phyloP scores from a whole-genome alignment of 2,329 filamentous ascomycete species.

The Parastagonospora avenae region DNA sequence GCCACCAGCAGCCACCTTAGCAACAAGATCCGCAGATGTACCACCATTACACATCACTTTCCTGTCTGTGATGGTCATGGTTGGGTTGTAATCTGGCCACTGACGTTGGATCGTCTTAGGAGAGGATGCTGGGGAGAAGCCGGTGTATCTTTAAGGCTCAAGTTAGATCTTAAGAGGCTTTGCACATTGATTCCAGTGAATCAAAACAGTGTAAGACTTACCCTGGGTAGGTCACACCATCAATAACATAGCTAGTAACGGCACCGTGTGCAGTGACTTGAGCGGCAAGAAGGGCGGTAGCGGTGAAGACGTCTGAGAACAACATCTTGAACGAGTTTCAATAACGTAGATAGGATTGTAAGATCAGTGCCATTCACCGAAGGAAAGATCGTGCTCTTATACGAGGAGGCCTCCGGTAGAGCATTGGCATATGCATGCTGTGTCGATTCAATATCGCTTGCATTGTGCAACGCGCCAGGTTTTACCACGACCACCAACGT shows the following conservation, averaged over 20 bases:
- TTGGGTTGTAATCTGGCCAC: constrained; percentile 64
- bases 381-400: no score
- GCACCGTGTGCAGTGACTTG: constrained; percentile 43
- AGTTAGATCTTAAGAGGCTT: no score
- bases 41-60: constrained; percentile 63
- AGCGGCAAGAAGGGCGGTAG: constrained; percentile 35
- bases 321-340: constrained; percentile 38
- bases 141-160: no score
- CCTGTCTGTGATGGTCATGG: constrained; percentile 54
- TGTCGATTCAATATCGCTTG: no score
- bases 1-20: constrained; percentile 55
- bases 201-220: no score
- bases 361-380: no score
- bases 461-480: no score
- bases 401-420: no score
- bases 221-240: constrained; percentile 40
- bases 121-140: constrained; percentile 56
- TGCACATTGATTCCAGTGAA: no score
- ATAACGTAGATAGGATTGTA: no score
- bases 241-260: constrained; percentile 44
- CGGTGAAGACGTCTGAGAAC: constrained; percentile 42
- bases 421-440: no score
- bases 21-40: constrained; percentile 47
- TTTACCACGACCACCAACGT: background rate
- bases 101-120: constrained; percentile 62